Base-by-base conservation (phyloP, 116 monocot species). In the Iris pallida region DNA sequence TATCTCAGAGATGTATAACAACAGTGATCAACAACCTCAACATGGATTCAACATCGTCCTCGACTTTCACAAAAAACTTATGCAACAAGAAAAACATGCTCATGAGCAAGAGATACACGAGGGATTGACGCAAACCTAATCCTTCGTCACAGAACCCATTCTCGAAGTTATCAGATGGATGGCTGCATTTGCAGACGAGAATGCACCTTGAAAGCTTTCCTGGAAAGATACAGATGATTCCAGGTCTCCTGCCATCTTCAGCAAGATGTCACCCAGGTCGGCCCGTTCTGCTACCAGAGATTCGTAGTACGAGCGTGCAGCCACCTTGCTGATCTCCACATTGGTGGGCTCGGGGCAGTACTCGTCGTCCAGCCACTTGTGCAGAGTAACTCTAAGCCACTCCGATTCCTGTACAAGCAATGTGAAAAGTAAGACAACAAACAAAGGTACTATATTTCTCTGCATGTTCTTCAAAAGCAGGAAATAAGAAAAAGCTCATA, bases 181-280 rank as follows among this genome's bases (percentile, higher is more conserved):
- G 5, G 95, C 92, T 2, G 95, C 95, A 79, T 96, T 96, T 5
- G 95, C 95, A 0, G 95, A 84, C n/a, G 91, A 91, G 73, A 91
- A 96, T 10, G 80, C 57, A n/a, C 95, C 95, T 55, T 96, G 92
- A 68, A 96, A 96, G 68, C 96, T 96, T 66, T 91, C 85, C 62
- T 85, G 80, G 65, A 74, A 96, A n/a, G 96, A 91, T 16, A 96
- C 67, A 46, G 55, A 73, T 45, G 55, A 73, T 45, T 85, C 73
- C 74, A 96, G 79, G 65, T 81, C 82, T 47, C 59, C 71, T 5
- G 68, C 80, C 89, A 96, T 92, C 40, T 80, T 87, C 66, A 96
- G 65, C 20, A 96, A 71, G 51, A 96, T 92, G 13, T 85, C 84
- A 13, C 89, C 86, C 68, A 96, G 41, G 46, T 96, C 92, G 0